Evolutionary conservation across 2,329 filamentous ascomycete genomes (phyloP).

Genomic region (Diaporthe batatas): DNA sequence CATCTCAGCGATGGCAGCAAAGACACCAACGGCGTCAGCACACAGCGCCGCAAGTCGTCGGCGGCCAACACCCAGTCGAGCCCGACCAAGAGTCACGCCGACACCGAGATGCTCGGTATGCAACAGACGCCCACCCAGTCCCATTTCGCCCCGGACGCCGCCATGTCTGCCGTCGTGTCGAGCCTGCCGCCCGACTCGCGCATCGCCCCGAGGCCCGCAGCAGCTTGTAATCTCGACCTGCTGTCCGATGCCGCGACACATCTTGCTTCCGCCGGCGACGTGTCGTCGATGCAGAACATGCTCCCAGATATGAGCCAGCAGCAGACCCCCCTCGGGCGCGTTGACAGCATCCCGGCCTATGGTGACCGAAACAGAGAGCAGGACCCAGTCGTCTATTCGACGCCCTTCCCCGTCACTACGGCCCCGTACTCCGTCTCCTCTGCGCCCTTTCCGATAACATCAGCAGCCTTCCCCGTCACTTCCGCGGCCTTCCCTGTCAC

Average conservation of each 20-base stretch:
- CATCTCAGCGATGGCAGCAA: constrained; percentile 72
- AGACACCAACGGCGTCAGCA: constrained; percentile 52
- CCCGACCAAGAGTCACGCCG: constrained; percentile 62
- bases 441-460: constrained; percentile 47
- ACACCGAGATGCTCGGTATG: constrained; percentile 61
- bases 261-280: constrained; percentile 66
- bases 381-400: constrained; percentile 57
- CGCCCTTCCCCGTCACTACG: constrained; percentile 56
- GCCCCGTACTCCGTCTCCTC: constrained; percentile 47
- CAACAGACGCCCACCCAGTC: constrained; percentile 52
- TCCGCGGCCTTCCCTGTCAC: constrained; percentile 48
- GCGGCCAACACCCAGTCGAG: constrained; percentile 60
- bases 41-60: constrained; percentile 64
- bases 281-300: constrained; percentile 65
- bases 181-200: constrained; percentile 63
- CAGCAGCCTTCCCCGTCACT: constrained; percentile 56
- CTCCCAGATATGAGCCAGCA: constrained; percentile 60
- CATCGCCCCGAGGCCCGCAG: constrained; percentile 57
- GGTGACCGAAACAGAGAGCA: constrained; percentile 61
- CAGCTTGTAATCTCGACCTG: constrained; percentile 69
- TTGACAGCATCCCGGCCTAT: constrained; percentile 61
- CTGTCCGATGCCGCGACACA: constrained; percentile 70
- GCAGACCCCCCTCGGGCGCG: constrained; percentile 57
- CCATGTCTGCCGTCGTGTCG: constrained; percentile 54
- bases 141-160: constrained; percentile 58